Evolutionary conservation across 257 asterid species (phyloP).

Genomic region (Rauvolfia tetraphylla): DNA sequence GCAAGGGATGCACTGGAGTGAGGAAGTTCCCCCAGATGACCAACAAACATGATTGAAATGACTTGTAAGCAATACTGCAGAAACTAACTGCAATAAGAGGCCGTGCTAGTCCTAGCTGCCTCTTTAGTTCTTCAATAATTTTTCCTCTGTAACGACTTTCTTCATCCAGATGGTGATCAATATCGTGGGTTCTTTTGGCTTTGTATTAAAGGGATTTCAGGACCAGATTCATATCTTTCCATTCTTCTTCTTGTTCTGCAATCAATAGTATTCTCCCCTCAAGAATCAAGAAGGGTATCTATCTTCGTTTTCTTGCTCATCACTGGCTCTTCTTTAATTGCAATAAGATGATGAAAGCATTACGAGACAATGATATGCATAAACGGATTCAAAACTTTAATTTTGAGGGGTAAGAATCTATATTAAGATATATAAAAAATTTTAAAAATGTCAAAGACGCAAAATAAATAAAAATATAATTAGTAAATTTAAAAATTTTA

Average conservation of each 20-base stretch:
- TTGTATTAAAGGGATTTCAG: slow-evolving; percentile 20
- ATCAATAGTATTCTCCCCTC: not conserved
- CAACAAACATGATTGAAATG: slow-evolving; percentile 66
- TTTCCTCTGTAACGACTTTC: slow-evolving; percentile 15
- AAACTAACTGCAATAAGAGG: slow-evolving; percentile 60
- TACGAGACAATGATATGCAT: too few relatives aligned
- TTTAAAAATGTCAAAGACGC: too few relatives aligned
- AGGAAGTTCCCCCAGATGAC: slow-evolving; percentile 53
- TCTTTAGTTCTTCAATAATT: slow-evolving; percentile 41
- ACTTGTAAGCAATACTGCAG: slow-evolving; percentile 51
- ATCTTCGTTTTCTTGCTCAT: too few relatives aligned
- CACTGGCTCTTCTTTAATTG: too few relatives aligned
- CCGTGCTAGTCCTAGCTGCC: slow-evolving; percentile 46
- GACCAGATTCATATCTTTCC: slow-evolving; percentile 18
- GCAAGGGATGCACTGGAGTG: slow-evolving; percentile 71
- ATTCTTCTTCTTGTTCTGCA: slow-evolving; percentile 13
- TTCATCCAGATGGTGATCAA: slow-evolving; percentile 3
- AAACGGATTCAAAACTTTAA: too few relatives aligned
- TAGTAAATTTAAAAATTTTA: too few relatives aligned
- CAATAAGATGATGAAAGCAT: too few relatives aligned
- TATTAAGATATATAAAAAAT: too few relatives aligned
- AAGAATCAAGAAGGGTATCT: not conserved
- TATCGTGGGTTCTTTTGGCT: slow-evolving; percentile 12
- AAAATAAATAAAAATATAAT: too few relatives aligned
- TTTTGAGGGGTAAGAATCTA: too few relatives aligned